Evolutionary conservation across 805 yeast genomes (phyloP).

Genomic region (Naumovozyma dairenensis): DNA sequence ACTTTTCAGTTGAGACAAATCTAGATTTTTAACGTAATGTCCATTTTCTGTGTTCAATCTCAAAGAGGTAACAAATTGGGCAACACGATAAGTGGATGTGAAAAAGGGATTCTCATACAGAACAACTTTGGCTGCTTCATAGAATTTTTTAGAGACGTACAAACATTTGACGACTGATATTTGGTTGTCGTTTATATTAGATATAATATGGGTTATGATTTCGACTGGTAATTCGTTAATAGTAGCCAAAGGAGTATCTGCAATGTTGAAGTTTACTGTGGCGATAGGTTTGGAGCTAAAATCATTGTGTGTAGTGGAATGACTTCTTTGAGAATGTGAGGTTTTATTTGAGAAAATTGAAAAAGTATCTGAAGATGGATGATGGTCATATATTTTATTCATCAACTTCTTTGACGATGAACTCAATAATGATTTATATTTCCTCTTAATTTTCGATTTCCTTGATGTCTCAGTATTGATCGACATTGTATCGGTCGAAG

Average conservation of each 20-base stretch:
- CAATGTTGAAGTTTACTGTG: slow-evolving; percentile 5
- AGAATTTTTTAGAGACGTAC: slow-evolving; percentile 42
- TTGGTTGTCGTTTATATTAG: slow-evolving; percentile 17
- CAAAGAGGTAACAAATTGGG: slow-evolving; percentile 67
- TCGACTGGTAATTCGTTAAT: slow-evolving; percentile 29
- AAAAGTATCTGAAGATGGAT: slow-evolving; percentile 23
- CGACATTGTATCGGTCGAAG: slow-evolving; percentile 5
- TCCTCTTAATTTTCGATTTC: slow-evolving; percentile 15
- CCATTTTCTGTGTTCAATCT: slow-evolving; percentile 49
- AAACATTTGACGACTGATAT: slow-evolving; percentile 36
- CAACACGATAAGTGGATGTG: slow-evolving; percentile 66
- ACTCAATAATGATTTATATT: slow-evolving; percentile 17
- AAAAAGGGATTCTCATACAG: slow-evolving; percentile 48
- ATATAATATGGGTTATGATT: slow-evolving; percentile 19
- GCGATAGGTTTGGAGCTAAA: neutral
- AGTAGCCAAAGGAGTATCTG: slow-evolving; percentile 10
- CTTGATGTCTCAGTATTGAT: slow-evolving; percentile 8
- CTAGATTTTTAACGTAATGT: slow-evolving; percentile 42
- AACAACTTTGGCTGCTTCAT: slow-evolving; percentile 41
- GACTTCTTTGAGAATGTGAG: slow-evolving; percentile 10
- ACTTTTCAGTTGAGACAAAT: slow-evolving; percentile 42
- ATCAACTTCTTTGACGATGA: slow-evolving; percentile 23
- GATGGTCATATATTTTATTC: slow-evolving; percentile 27
- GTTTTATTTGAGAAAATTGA: slow-evolving; percentile 24
- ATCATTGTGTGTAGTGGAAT: slow-evolving; percentile 3